Base-by-base conservation (phyloP, 2,329 filamentous ascomycete species). In the Podosphaera xanthii region DNA sequence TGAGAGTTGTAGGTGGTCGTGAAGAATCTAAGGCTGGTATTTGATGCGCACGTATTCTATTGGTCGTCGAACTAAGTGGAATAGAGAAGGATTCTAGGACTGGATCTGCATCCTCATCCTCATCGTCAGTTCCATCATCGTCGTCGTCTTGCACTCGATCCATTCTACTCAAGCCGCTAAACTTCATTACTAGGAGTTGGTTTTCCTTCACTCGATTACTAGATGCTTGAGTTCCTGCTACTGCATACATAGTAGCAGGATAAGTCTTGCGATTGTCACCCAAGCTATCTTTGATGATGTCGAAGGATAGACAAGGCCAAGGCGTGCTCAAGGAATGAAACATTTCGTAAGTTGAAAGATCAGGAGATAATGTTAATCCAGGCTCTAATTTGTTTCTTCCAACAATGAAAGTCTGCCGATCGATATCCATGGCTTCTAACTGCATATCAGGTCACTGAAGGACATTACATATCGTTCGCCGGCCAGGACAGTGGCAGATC, bases 221-320 rank as follows among this genome's bases (percentile, higher is more conserved):
- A 66, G 91, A 90, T 46, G 92, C 92, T 74, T 98, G 92, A 10
- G 92, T 98, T 61, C 92, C 92, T 22, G 89, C 84, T 38, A 97
- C 90, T 9, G 90, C 85, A 73, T 97, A 98, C 73, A 96, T 84
- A 61, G 91, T 96, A 57, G 89, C 88, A 34, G 92, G 92, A 72
- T 94, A 98, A n/a, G 84, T 83, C 71, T 84, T 94, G 68, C 92
- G 84, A 71, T 88, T 83, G 69, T 95, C 85, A 64, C 92, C 92
- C 22, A 98, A 79, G 58, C 77, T 77, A 72, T 98, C 92, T 66
- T 79, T 83, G 62, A 98, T 73, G 61, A 98, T 84, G 70, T 97
- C 92, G 72, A 96, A 95, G 1, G 91, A 97, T 14, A 98, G 79
- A 70, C 92, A 98, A 2, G 92, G 92, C 92, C 92, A 98, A 0